Base-by-base conservation (phyloP, 768 basidiomycete species). In the Lyophyllum atratum region DNA sequence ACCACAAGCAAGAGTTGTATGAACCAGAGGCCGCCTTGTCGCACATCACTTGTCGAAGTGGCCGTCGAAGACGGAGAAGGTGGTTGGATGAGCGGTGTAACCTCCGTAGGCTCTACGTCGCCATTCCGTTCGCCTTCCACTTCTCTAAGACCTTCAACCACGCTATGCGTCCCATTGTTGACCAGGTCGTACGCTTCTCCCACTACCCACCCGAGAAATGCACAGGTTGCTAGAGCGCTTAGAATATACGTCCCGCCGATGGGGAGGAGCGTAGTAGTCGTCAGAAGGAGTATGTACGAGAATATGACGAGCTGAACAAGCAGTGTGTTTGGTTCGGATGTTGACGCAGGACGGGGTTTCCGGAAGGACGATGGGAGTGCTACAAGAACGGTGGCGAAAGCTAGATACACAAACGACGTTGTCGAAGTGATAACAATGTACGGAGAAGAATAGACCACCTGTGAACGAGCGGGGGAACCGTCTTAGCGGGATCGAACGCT, bases 391-490 rank as follows among this genome's bases (percentile, higher is more conserved):
- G 81, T 63, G 11, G 77, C 75, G 15, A 77, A 70, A 1, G 73
- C 64, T 17, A 89, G 70, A 64, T 84, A 87, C 1, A 80, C 73
- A 14, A 85, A 65, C 15, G 80, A 75, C n/a, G 79, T 62, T 29
- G 77, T 73, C 0, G 84, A 82, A 21, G 74, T 59, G 12, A 85
- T 64, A 14, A 87, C 81, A 14, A 80, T 64, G 55, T 80, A 79
- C 3, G 81, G 80, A 7, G 77, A 77, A 1, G 86, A 81, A 65
- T 92, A 85, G 9, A 85, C 72, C 26, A 86, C 76, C 90, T 92
- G 62, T 14, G 17, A 12, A 31, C 37, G 55, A n/a, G n/a, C n/a
- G 29, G 6, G 12, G 8, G 8, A 15, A 14, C 34, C 11, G 4
- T 12, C 31, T 24, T 34, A 22, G n/a, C 37, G 28, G 33, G 34